Evolutionary conservation across 371 early-diverging fungal genomes (phyloP), one percentile per base, ranked within the genome.

Genomic region (Syncephalis plumigaleata): DNA sequence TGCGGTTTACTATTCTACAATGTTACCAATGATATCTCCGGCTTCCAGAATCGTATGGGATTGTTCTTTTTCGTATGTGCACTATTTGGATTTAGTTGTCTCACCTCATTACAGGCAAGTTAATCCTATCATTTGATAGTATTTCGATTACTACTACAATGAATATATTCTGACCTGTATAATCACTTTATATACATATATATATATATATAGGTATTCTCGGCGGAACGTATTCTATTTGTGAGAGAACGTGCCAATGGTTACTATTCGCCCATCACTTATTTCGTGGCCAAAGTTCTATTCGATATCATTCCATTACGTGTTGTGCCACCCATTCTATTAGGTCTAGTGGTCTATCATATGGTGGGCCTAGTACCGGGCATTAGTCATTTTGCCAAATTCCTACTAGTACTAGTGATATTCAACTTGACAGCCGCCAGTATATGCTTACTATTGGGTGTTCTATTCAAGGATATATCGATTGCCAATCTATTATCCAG

Each of bases 31-130:
- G 76, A 83, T 18, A 70, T 92, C 42, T 73, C 81, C 1, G 87
- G 90, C 13, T 83, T 86, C 63, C 87, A 89, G 59, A 89, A 89
- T 55, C 71, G 90, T 22, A 74, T 84, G 73, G 90, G 90, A 9
- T 57, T 78, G 21, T 75, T 86, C 58, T 87, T 89, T 60, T 86
- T 89, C 53, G 73, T 83, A 48, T 81, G 78, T 47, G 79, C 85
- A 0, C 54, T 86, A 16, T 73, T 89, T 47, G 90, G 83, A 2
- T 85, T 89, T 58, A 71, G 73, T 47, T 79, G 84, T 46, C 51
- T 86, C 24, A 81, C 81, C 21, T 78, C 81, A 11, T 61, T 87
- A 36, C 79, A 79, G 44, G 31, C 11, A 31, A 31, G 11, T 31
- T 31, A 31, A 31, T 31, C n/a, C 11, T 31, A 31, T 7, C 31